Base-by-base conservation (phyloP, 2,329 filamentous ascomycete genomes). In the Fusarium sp. region DNA sequence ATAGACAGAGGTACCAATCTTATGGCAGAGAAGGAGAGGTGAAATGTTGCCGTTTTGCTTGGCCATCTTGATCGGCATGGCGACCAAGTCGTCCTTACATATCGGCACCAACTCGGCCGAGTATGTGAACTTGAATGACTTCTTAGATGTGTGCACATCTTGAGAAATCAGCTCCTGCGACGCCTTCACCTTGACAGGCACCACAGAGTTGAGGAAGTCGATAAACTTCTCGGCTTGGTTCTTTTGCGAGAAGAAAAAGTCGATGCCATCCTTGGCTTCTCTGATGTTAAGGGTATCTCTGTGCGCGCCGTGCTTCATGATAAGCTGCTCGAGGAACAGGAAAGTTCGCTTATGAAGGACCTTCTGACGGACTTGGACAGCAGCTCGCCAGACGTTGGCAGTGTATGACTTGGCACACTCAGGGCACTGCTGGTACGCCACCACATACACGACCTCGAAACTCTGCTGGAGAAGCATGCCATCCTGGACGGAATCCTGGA, bases 211-310 rank as follows among this genome's bases (percentile, higher is more conserved):
- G 66, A 98, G 84, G 79, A 98, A 97, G 80, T 98, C 95, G 65
- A 97, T 89, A 78, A 97, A 95, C 76, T 93, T 94, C 77, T 97
- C 94, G 9, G 95, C 95, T 74, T 97, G 92, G 76, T 98, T 99
- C 75, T 93, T 87, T 61, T 92, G 90, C 0, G 93, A 88, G 77
- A 96, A 99, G 86, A 91, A 99, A 80, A 99, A 99, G 79, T 99
- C 96, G 63, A 99, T 90, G 2, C 96, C 96, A 74, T 98, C 94
- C 81, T 95, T 95, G 28, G 93, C 92, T 82, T 99, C 96, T 79
- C 97, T 98, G 82, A 99, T 99, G 80, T 98, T 99, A 81, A 98
- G 95, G 1, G 95, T 96, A 73, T 99, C 95, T 70, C 90, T 88
- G 80, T 97, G 95, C 6, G 95, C 96, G 58, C 89, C 88, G 79